These are phyloP conservation scores for Quercus alba DNA, from an alignment of 306 rosid species.

Conservation along the genomic window DNA sequence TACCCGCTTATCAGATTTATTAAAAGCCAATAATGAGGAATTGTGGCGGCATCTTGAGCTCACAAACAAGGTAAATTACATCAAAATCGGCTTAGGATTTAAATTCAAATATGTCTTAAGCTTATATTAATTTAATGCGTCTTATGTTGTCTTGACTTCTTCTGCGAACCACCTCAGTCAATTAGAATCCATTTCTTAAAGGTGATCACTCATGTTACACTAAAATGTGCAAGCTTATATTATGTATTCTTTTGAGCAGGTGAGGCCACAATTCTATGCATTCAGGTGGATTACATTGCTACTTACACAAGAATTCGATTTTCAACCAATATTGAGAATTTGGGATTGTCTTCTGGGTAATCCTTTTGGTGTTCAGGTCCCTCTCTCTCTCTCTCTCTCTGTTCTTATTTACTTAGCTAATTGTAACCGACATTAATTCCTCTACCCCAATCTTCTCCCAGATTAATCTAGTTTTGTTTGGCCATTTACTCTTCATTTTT, in stretches of 20 bases:
- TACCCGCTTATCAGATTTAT: conserved; percentile 56
- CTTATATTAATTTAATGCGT: neutral
- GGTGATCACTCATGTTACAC: conserved; percentile 5
- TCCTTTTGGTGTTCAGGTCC: conserved; percentile 78
- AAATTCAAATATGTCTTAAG: neutral
- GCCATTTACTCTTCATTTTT: neutral
- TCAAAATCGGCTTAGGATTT: neutral
- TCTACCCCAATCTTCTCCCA: neutral
- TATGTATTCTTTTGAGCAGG: conserved; percentile 34
- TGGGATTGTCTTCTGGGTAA: conserved; percentile 79
- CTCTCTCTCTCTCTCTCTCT: conserved; percentile 22
- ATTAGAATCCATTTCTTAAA: neutral
- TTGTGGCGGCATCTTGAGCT: conserved; percentile 81
- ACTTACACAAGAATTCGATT: conserved; percentile 73
- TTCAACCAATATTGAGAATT: conserved; percentile 63
- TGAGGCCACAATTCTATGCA: conserved; percentile 72
- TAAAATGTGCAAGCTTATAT: conserved; percentile 18
- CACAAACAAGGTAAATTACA: conserved; percentile 53
- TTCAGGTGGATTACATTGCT: conserved; percentile 86
- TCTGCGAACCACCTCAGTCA: neutral
- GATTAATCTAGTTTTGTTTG: neutral
- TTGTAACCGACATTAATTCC: conserved; percentile 1
- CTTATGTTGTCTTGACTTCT: neutral
- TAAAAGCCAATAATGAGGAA: conserved; percentile 64
- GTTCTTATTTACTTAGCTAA: neutral